Base-by-base conservation (phyloP, 108 stramenopile species). In the Bacterosira constricta region DNA sequence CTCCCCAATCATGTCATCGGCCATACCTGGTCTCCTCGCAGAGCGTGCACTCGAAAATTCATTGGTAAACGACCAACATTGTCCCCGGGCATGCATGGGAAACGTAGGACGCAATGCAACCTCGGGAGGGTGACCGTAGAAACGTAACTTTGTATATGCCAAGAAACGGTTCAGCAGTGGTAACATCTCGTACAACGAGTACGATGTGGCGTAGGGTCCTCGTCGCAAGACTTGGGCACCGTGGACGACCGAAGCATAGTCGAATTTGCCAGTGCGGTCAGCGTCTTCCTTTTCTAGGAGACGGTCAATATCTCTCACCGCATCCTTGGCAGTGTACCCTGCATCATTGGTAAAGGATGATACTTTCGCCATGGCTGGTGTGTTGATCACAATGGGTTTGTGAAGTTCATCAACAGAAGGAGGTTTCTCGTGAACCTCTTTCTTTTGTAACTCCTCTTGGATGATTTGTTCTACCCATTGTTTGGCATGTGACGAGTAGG, bases 91-190 rank as follows among this genome's bases (percentile, higher is more conserved):
- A 55, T 88, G 25, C 15, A 62, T 62, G 0, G 88, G 86, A 57
- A 73, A 75, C 15, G 90, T 86, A n/a, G 90, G 86, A 36, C 68
- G 63, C 41, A 94, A 55, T 5, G 93, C 90, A 20, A 83, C 88
- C 58, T 91, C 90, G 27, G 93, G 89, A 21, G 88, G 88, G 67
- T 90, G 79, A 20, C 93, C 93, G 58, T 91, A 91, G 45, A 91
- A 94, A 11, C 84, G 72, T 17, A 94, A 57, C 47, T 73, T 70
- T 0, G 78, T 18, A 17, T 70, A 47, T 3, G 85, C 82, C 62
- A 88, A 53, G 32, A 91, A 27, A 36, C 90, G 87, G 65, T 94
- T 94, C 7, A 79, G 23, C 35, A 88, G 17, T 27, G 92, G 92
- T 47, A 94, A 47, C 6, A 53, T 63, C 47, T 91, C 85, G 25